Evolutionary conservation across 2,329 filamentous ascomycete species (phyloP), one percentile per base, ranked within the genome.

Genomic region (Neurospora sp.): DNA sequence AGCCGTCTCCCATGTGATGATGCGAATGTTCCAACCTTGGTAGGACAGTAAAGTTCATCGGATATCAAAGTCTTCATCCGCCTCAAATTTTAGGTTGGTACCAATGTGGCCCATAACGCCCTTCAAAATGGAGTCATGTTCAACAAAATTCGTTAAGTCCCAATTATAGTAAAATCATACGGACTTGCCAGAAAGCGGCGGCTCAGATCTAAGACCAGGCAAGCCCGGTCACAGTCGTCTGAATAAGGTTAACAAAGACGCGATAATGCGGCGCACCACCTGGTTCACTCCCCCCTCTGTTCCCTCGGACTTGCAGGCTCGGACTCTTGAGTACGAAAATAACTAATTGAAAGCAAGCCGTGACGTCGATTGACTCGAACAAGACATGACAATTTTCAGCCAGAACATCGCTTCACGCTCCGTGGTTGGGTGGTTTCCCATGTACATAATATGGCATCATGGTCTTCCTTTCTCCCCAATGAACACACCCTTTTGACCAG

Each of bases 181-280:
- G 8, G 28, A 70, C 66, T 67, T 68, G 68, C 66, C 11, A 19
- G 23, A 19, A 66, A 33, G 28, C 5, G 28, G 28, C 28, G 28
- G 28, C 1, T 33, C 28, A 33, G 28, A 33, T 5, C 6, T 5
- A 6, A 33, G 28, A 33, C 23, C 23, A 62, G 13, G 5, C 28
- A 62, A 62, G 23, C 52, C 52, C 8, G 52, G 52, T 62, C 52
- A 62, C 52, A 68, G 74, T 74, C 74, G 74, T 76, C 71, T 74
- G 72, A 73, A 74, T 75, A 76, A 76, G 74, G 74, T 76, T 76
- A 75, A 75, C 68, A 67, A 69, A 67, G 68, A 68, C 70, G 52
- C 28, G 52, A 62, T 33, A 36, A 62, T 62, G 52, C 52, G 52
- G 52, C 52, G 52, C 52, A 62, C 52, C 13, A 28, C 5, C 28